Conservation (phyloP, 257 asterid species). For the Penstemon newberryi region DNA sequence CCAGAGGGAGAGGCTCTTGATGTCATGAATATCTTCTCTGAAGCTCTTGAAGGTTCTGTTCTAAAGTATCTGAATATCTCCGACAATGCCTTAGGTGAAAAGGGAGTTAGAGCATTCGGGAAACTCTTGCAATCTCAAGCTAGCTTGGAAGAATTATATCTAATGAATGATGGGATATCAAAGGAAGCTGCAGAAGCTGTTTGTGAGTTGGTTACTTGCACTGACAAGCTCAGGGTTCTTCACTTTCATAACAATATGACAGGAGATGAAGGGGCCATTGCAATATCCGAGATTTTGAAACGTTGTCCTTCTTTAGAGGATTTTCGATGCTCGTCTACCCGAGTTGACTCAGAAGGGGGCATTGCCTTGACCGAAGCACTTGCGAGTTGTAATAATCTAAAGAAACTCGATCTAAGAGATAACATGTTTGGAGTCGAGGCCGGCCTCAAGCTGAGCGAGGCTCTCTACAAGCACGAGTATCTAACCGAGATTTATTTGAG, state of each 20-base stretch:
- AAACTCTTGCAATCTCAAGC: slow-evolving; percentile 75
- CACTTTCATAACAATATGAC: slow-evolving; percentile 97
- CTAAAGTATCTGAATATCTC: slow-evolving; percentile 81
- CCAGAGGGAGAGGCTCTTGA: slow-evolving; percentile 93
- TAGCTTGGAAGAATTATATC: slow-evolving; percentile 75
- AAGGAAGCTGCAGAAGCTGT: slow-evolving; percentile 94
- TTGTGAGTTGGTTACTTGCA: slow-evolving; percentile 77
- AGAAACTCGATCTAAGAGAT: slow-evolving; percentile 91
- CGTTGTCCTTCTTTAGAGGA: slow-evolving; percentile 77
- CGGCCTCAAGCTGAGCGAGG: slow-evolving; percentile 71
- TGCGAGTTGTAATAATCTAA: slow-evolving; percentile 55
- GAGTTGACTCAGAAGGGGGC: slow-evolving; percentile 88
- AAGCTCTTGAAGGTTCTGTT: slow-evolving; percentile 80
- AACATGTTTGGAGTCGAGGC: slow-evolving; percentile 88
- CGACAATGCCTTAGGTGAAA: slow-evolving; percentile 92
- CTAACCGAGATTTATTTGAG: slow-evolving; percentile 76
- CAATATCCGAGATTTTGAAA: slow-evolving; percentile 69
- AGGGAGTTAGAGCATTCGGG: slow-evolving; percentile 88
- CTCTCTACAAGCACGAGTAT: slow-evolving; percentile 47
- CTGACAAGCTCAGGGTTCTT: slow-evolving; percentile 67
- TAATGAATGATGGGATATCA: slow-evolving; percentile 92
- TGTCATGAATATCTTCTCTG: slow-evolving; percentile 87
- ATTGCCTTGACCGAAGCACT: slow-evolving; percentile 81
- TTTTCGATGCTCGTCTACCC: slow-evolving; percentile 91
- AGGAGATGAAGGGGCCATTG: slow-evolving; percentile 89